A percentile compares a stretch with the other conserved stretches of the same genome.
Evolutionary conservation across 1,139 yeast genomes (phyloP).

Genomic region (Zygosaccharomyces sapae): DNA sequence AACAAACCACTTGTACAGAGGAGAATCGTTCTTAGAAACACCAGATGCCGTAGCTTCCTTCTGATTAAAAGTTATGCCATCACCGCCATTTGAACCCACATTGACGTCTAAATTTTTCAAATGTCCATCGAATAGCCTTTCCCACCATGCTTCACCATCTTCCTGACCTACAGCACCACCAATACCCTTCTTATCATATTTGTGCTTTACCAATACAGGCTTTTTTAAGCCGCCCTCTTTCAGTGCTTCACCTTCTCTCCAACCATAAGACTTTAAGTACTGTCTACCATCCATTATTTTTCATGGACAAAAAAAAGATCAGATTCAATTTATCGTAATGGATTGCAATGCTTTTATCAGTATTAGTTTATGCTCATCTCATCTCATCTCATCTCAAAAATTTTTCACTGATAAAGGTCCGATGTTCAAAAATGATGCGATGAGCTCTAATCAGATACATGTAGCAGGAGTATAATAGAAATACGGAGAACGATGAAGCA

Average conservation of each 20-base stretch:
- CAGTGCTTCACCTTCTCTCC: constrained; percentile 89
- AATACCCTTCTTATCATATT: constrained; percentile 84
- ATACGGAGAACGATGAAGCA: constrained; percentile 6
- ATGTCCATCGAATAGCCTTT: constrained; percentile 86
- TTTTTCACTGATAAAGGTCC: constrained; percentile 2
- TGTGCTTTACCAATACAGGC: constrained; percentile 86
- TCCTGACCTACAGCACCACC: constrained; percentile 42
- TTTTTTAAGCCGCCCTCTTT: constrained; percentile 72
- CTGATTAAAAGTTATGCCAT: constrained; percentile 42
- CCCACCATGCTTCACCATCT: constrained; percentile 92
- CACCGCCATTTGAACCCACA: constrained; percentile 33
- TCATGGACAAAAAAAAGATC: neutral
- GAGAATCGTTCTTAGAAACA: constrained; percentile 52
- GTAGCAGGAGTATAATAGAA: neutral
- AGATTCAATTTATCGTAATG: neutral
- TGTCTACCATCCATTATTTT: constrained; percentile 65
- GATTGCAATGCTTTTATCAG: neutral
- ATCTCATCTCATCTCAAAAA: constrained; percentile 2
- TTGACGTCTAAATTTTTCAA: constrained; percentile 70
- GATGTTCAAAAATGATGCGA: neutral
- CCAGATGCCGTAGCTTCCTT: constrained; percentile 43
- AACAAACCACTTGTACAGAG: constrained; percentile 66
- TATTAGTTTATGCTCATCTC: neutral
- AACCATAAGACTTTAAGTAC: constrained; percentile 76
- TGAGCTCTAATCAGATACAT: neutral